Conservation (phyloP, 169 alveolate genomes). For the Eimeria nieschulzi region DNA sequence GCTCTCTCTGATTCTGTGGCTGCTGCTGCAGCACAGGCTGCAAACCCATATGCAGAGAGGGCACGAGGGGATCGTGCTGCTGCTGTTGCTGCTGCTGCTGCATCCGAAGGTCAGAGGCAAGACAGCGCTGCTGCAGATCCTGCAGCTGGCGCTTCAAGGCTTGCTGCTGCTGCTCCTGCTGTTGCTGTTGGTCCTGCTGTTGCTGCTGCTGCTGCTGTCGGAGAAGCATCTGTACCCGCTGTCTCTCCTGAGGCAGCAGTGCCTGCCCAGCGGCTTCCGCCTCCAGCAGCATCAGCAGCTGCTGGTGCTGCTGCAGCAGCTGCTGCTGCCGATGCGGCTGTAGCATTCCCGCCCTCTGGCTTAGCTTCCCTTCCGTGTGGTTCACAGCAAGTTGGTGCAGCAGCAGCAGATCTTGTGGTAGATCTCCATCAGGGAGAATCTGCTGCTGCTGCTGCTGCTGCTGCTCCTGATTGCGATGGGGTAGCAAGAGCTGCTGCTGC, state of each 20-base stretch:
- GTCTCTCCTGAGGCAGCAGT: conserved; percentile 2
- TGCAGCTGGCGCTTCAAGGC: conserved; percentile 50
- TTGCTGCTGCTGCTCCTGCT: conserved; percentile 31
- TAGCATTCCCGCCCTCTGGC: too few relatives aligned
- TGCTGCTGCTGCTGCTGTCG: conserved; percentile 28
- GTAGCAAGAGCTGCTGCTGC: conserved; percentile 8
- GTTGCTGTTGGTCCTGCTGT: background rate
- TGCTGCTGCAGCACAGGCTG: conserved; percentile 26
- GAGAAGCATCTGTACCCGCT: background rate
- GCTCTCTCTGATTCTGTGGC: conserved; percentile 33
- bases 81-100: conserved; percentile 30
- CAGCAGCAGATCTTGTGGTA: conserved; percentile 51
- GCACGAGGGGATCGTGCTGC: conserved; percentile 3
- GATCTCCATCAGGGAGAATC: conserved; percentile 20
- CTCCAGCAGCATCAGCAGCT: conserved; percentile 61
- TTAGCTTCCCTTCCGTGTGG: conserved; percentile 37
- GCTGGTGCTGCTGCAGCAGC: conserved; percentile 56
- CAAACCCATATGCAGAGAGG: background rate
- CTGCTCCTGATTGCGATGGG: conserved; percentile 30
- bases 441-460: conserved; percentile 42
- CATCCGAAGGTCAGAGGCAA: conserved; percentile 18
- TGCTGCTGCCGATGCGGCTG: conserved; percentile 42
- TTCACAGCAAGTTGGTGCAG: conserved; percentile 63
- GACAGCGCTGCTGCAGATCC: conserved; percentile 55
- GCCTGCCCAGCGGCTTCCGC: conserved; percentile 52